Base-by-base conservation (phyloP, 257 asterid genomes). In the Ilex asprella region DNA sequence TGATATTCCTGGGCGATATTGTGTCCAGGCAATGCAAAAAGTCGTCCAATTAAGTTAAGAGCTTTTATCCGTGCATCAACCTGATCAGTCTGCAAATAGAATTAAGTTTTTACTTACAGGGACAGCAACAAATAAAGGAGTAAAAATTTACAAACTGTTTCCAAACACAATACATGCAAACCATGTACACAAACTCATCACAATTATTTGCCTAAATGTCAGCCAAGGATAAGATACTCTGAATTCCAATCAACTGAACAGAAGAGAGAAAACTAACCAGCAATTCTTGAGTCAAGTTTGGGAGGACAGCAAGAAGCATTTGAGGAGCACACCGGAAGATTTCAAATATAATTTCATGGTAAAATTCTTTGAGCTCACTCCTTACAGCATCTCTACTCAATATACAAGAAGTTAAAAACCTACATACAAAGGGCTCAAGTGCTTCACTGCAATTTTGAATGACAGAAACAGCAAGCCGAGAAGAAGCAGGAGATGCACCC, bases 61-160 rank as follows among this genome's bases (percentile, higher is more conserved):
- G 85, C 96, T 79, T 87, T 91, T 67, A 91, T 85, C 59, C 97
- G 88, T 61, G 79, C 94, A 85, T 87, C 97, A 68, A 91, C 95
- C 79, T 87, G 93, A 75, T 91, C 96, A 52, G 86, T 87, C 97
- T 91, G 93, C 85, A 77, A 81, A 75, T 63, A 46, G 64, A 21
- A 59, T 52, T 55, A 58, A 61, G 68, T 31, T 44, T 62, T 61
- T 52, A 57, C 70, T 65, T 62, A 30, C 73, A 71, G 56, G 43
- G 67, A 59, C 53, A 65, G 51, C 69, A 53, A 65, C 62, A 62
- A 62, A 55, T 73, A 53, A 46, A 63, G 67, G 53, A 39, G 72
- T 35, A 47, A 61, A 69, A 59, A 56, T 31, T 61, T 64, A 56
- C 52, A 29, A 16, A 65, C 11, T 6, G 13, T 7, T 35, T 35